A percentile compares a stretch with the other conserved stretches of the same genome.
Conservation (phyloP, 148 eudicot genomes). For the Arbutus unedo region DNA sequence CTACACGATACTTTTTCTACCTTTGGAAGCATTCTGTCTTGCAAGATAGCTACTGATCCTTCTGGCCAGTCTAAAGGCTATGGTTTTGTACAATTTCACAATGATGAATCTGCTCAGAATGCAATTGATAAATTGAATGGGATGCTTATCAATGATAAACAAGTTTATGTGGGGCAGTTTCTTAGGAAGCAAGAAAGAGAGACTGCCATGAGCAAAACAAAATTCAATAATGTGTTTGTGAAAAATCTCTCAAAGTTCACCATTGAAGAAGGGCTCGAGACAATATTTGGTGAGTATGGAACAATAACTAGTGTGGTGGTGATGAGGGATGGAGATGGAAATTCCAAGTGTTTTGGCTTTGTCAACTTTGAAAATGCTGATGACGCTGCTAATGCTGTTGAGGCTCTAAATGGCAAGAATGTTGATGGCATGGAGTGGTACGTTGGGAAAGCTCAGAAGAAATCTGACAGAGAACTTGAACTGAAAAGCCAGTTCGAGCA, state of each 20-base stretch:
- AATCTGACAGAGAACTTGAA: slow-evolving; percentile 60
- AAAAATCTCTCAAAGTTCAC: slow-evolving; percentile 51
- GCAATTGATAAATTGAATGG: slow-evolving; percentile 59
- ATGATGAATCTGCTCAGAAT: slow-evolving; percentile 54
- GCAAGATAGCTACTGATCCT: slow-evolving; percentile 64
- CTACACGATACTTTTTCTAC: slow-evolving; percentile 63
- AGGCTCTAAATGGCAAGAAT: slow-evolving; percentile 54
- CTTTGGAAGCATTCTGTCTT: slow-evolving; percentile 63
- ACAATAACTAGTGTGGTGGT: slow-evolving; percentile 54
- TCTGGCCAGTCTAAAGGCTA: slow-evolving; percentile 70
- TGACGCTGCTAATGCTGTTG: slow-evolving; percentile 74
- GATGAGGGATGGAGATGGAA: slow-evolving; percentile 71
- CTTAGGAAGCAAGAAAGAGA: slow-evolving; percentile 71
- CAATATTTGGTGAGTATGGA: slow-evolving; percentile 51
- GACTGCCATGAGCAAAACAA: slow-evolving; percentile 28
- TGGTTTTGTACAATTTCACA: slow-evolving; percentile 64
- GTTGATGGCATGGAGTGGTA: slow-evolving; percentile 62
- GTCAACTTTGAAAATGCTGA: slow-evolving; percentile 60
- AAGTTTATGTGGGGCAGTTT: slow-evolving; percentile 64
- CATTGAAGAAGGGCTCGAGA: slow-evolving; percentile 50
- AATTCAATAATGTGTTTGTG: slow-evolving; percentile 59
- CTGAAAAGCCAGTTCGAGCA: slow-evolving; percentile 55
- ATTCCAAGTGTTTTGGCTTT: slow-evolving; percentile 65
- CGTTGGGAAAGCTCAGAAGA: slow-evolving; percentile 69
- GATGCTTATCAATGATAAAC: slow-evolving; percentile 66